Conservation (phyloP, 1,284 basidiomycete species). For the Clitocybe nebularis region DNA sequence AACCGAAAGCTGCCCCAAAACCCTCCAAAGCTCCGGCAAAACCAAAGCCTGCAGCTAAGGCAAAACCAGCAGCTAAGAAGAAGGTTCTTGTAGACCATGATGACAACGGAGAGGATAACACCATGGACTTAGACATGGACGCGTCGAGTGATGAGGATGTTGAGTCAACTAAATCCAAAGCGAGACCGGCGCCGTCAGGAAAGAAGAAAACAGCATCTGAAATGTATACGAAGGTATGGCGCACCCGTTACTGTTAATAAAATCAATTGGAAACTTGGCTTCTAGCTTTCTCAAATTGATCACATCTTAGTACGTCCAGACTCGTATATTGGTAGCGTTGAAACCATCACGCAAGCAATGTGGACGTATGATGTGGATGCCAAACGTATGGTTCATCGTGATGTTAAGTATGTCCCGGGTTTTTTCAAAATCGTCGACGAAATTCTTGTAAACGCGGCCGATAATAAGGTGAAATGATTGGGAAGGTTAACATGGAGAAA, state of each 20-base stretch:
- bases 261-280: constrained; percentile 7
- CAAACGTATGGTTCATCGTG: constrained; percentile 77
- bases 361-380: constrained; percentile 86
- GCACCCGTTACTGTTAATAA: constrained; percentile 1
- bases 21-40: constrained; percentile 28
- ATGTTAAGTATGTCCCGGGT: constrained; percentile 93
- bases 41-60: constrained; percentile 31
- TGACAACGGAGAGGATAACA: constrained; percentile 46
- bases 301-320: constrained; percentile 97
- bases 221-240: constrained; percentile 83
- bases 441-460: constrained; percentile 98
- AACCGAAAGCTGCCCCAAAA: constrained; percentile 32
- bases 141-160: constrained; percentile 41
- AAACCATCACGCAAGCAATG: constrained; percentile 80
- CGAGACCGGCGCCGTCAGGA: constrained; percentile 18
- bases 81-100: constrained; percentile 65
- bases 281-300: constrained; percentile 90
- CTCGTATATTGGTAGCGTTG: constrained; percentile 96
- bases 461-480: constrained; percentile 99
- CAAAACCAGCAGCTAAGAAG: constrained; percentile 61
- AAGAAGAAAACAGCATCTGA: constrained; percentile 89
- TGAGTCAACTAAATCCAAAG: constrained; percentile 27
- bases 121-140: constrained; percentile 37
- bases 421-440: constrained; percentile 99
- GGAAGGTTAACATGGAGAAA: no score